Conservation (phyloP, 768 basidiomycete genomes). For the Boletus tomentosulus region DNA sequence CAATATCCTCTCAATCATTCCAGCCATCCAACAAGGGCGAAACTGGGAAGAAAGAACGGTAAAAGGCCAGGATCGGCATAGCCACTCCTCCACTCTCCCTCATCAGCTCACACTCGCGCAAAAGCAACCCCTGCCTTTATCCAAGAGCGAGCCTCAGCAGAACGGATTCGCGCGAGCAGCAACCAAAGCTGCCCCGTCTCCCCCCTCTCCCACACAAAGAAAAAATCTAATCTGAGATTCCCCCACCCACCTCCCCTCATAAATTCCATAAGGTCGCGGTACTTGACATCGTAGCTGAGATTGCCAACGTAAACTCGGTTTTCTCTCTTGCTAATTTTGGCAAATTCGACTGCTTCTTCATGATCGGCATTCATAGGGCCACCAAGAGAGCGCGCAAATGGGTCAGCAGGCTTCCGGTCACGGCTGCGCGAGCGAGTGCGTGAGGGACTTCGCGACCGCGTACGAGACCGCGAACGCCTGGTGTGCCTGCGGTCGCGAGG, state of each 20-base stretch:
- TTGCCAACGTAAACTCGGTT: slow-evolving; percentile 99
- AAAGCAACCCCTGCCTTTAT: slow-evolving; percentile 32
- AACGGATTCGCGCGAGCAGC: slow-evolving; percentile 32
- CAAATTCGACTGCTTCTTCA: slow-evolving; percentile 93
- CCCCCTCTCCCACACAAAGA: slow-evolving; percentile 36
- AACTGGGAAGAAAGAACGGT: slow-evolving; percentile 38
- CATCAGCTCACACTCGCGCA: slow-evolving; percentile 35
- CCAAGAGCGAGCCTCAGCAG: slow-evolving; percentile 34
- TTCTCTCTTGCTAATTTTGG: slow-evolving; percentile 95
- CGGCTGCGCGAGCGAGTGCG: slow-evolving; percentile 52
- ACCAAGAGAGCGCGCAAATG: slow-evolving; percentile 76
- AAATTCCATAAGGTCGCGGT: slow-evolving; percentile 98
- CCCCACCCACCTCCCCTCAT: slow-evolving; percentile 99
- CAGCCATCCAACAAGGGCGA: slow-evolving; percentile 45
- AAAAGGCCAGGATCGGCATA: slow-evolving; percentile 36
- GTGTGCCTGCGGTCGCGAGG: slow-evolving; percentile 53
- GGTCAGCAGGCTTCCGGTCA: slow-evolving; percentile 55
- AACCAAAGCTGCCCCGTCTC: slow-evolving; percentile 18
- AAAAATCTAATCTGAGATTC: slow-evolving; percentile 63
- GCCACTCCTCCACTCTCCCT: slow-evolving; percentile 31
- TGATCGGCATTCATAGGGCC: slow-evolving; percentile 88
- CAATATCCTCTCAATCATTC: slow-evolving; percentile 81
- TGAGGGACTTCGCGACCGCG: slow-evolving; percentile 53
- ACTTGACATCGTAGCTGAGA: slow-evolving; percentile 97
- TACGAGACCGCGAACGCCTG: slow-evolving; percentile 60